phyloP scores from a whole-genome alignment of 2,329 filamentous ascomycete species.

The Talaromyces funiculosus region DNA sequence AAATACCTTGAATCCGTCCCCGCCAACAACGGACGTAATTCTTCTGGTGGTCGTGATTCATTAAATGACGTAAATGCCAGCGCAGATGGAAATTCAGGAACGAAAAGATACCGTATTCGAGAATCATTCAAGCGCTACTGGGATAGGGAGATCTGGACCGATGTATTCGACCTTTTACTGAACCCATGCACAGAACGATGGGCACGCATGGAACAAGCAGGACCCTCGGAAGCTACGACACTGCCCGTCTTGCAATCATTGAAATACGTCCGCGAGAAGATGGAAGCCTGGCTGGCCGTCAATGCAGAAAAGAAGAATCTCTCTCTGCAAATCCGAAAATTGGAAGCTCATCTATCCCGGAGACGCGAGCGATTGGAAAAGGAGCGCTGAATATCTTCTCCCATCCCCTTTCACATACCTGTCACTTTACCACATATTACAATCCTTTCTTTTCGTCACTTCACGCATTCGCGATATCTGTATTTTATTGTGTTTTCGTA shows the following conservation, averaged over 20 bases:
- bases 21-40: slow-evolving; percentile 27
- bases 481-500: neutral
- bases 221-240: slow-evolving; percentile 26
- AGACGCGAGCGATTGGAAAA: slow-evolving; percentile 36
- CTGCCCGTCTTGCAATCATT: slow-evolving; percentile 72
- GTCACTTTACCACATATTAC: neutral
- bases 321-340: slow-evolving; percentile 51
- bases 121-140: slow-evolving; percentile 91
- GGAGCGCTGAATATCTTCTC: neutral
- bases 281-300: slow-evolving; percentile 75
- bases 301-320: slow-evolving; percentile 76
- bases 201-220: slow-evolving; percentile 53
- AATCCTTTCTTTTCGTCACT: neutral
- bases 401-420: neutral
- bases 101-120: slow-evolving; percentile 69
- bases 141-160: slow-evolving; percentile 86
- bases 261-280: slow-evolving; percentile 62
- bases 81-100: neutral
- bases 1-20: slow-evolving; percentile 80
- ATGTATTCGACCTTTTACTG: slow-evolving; percentile 76
- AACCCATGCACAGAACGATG: slow-evolving; percentile 63
- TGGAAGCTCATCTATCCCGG: slow-evolving; percentile 65
- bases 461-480: too few relatives aligned
- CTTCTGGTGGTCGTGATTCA: slow-evolving; percentile 11
- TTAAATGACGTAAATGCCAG: neutral